phyloP scores from a whole-genome alignment of 2,329 filamentous ascomycete species.

The Exophiala xenobiotica region DNA sequence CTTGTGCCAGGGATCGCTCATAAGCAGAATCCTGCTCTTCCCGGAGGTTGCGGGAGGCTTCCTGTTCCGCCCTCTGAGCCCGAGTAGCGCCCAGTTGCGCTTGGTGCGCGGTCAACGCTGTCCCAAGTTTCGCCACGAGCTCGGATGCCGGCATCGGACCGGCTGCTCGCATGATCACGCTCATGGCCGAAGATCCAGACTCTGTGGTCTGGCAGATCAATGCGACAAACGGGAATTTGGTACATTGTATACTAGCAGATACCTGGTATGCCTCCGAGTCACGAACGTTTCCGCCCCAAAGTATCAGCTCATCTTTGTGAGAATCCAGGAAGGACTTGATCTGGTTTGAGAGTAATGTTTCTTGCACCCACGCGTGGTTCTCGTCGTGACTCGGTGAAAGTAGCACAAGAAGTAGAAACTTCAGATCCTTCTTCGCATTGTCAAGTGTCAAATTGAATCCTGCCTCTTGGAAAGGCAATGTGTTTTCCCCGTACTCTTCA shows the following conservation, averaged over 20 bases:
- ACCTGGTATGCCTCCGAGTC: conserved; percentile 96
- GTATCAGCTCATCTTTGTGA: conserved; percentile 71
- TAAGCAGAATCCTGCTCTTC: conserved; percentile 91
- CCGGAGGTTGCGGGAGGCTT: conserved; percentile 76
- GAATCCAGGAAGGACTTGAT: conserved; percentile 73
- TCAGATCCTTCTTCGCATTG: conserved; percentile 82
- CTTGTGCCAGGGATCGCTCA: conserved; percentile 82
- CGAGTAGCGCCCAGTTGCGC: conserved; percentile 72
- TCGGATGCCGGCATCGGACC: conserved; percentile 69
- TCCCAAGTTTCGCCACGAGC: conserved; percentile 73
- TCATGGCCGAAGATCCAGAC: conserved; percentile 73
- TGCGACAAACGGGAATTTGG: conserved; percentile 87
- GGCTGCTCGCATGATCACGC: conserved; percentile 74
- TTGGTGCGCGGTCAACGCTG: conserved; percentile 72
- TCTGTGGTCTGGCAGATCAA: conserved; percentile 84
- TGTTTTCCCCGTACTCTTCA: conserved; percentile 77
- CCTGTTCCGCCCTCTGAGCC: conserved; percentile 74
- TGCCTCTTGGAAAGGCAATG: conserved; percentile 77
- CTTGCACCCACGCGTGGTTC: conserved; percentile 73
- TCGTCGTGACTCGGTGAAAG: conserved; percentile 94
- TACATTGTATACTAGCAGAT: conserved; percentile 79
- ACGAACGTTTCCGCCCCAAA: conserved; percentile 91
- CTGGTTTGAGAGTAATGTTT: conserved; percentile 75
- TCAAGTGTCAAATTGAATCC: conserved; percentile 92
- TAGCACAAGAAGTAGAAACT: conserved; percentile 85